phyloP scores from a whole-genome alignment of 208 protist genomes.

The Blastocrithidia nonstop region DNA sequence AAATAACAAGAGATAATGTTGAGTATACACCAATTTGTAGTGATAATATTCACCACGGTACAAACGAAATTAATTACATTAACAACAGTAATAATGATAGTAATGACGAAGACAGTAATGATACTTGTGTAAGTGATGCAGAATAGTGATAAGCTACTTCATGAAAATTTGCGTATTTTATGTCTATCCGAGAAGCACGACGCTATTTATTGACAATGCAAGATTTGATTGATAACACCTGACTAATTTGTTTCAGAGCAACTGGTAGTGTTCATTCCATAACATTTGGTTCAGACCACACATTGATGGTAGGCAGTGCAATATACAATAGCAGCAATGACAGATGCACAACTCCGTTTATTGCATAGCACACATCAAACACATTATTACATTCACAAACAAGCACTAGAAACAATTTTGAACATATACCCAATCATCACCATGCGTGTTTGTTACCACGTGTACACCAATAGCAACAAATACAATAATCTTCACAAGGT shows the following conservation, averaged over 20 bases:
- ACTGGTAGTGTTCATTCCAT: constrained; percentile 36
- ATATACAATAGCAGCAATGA: neutral
- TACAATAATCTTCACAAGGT: too few species aligned
- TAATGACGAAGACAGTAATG: constrained; percentile 3
- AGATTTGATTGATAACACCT: constrained; percentile 41
- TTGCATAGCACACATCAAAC: neutral
- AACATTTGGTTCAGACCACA: constrained; percentile 17
- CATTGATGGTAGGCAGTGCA: constrained; percentile 21
- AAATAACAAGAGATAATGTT: too few species aligned
- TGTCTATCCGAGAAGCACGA: constrained; percentile 44
- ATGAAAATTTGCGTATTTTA: constrained; percentile 84
- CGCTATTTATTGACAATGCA: constrained; percentile 24
- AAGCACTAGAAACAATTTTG: neutral
- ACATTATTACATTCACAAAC: neutral
- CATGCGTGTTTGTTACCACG: too few species aligned
- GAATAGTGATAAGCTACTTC: constrained; percentile 31
- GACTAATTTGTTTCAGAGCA: constrained; percentile 39
- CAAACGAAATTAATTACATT: too few species aligned
- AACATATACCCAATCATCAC: too few species aligned
- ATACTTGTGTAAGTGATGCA: constrained; percentile 3
- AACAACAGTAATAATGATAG: constrained; percentile 3
- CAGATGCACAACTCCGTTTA: neutral
- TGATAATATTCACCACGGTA: too few species aligned
- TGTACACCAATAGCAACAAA: too few species aligned
- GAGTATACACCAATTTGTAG: too few species aligned